Base-by-base conservation (phyloP, 2,329 filamentous ascomycete genomes). In the Fusarium acutatum region DNA sequence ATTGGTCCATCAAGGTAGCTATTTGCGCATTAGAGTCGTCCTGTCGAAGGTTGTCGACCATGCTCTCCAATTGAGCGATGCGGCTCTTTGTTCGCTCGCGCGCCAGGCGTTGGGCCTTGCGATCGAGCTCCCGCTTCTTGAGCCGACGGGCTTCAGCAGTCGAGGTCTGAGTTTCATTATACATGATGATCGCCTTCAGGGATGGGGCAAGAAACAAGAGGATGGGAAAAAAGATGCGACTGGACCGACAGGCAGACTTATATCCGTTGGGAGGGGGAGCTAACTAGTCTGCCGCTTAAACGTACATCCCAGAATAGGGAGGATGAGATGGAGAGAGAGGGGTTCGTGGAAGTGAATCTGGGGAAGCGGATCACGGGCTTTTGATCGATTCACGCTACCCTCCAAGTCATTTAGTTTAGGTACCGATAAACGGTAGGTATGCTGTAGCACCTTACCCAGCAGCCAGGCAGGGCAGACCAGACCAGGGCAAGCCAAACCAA, bases 41-140 rank as follows among this genome's bases (percentile, higher is more conserved):
- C 13, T 76, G 67, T 32, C 70, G 70, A 8, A 80, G 58, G 2
- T 73, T 72, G 18, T 79, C 75, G 40, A 81, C 78, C 66, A 76
- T 77, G 26, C 72, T 73, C 60, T 81, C 79, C 4, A 81, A 74
- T 35, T 80, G 74, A 15, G 78, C 72, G 47, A 81, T 80, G 38
- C 80, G 79, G 40, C 72, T 79, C 64, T 78, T 79, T 35, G 77
- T 81, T 15, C 79, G 73, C 56, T 81, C 80, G 20, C 79, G 77
- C 14, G 79, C 77, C n/a, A 77, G 62, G 9, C 79, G 71, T 65
- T 81, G 79, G 13, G 79, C 79, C 50, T 77, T 78, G 63, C 79
- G 79, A 54, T 81, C 80, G 18, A 80, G 76, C 52, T 81, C 79
- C 18, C 79, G 68, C 69, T 81, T 81, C 70, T 79, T 78, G 37